phyloP scores from a whole-genome alignment of 345 rosid species.

The Hibiscus mutabilis region DNA sequence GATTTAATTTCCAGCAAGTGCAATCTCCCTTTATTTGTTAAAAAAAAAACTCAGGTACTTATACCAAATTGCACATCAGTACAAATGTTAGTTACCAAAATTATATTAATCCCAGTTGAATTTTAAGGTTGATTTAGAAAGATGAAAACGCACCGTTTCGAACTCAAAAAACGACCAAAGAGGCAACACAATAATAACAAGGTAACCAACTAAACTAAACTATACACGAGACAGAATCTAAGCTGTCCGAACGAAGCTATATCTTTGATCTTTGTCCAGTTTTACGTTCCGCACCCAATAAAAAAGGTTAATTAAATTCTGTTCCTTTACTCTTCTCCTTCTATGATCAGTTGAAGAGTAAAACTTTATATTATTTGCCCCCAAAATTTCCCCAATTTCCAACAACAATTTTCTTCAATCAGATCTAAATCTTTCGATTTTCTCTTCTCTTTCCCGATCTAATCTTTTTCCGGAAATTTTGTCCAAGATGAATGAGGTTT shows the following conservation, averaged over 20 bases:
- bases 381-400: not conserved
- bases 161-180: too few species aligned
- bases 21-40: too few species aligned
- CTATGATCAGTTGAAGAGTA: not conserved
- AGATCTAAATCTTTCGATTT: constrained; percentile 1
- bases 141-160: too few species aligned
- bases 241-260: not conserved
- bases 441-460: not conserved
- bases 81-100: too few species aligned
- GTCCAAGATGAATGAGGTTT: constrained; percentile 69
- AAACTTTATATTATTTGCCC: not conserved
- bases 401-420: not conserved
- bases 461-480: not conserved
- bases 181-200: not conserved
- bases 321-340: not conserved
- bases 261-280: not conserved
- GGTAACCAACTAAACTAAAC: not conserved
- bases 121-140: too few species aligned
- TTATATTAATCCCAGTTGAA: too few species aligned
- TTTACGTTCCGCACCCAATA: not conserved
- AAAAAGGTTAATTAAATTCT: not conserved
- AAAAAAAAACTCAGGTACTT: too few species aligned
- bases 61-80: too few species aligned
- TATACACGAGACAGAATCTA: not conserved
- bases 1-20: too few species aligned